These are phyloP conservation scores for Bifiguratus adelaidae DNA, from an alignment of 192 early-diverging fungal species.

Conservation along the genomic window DNA sequence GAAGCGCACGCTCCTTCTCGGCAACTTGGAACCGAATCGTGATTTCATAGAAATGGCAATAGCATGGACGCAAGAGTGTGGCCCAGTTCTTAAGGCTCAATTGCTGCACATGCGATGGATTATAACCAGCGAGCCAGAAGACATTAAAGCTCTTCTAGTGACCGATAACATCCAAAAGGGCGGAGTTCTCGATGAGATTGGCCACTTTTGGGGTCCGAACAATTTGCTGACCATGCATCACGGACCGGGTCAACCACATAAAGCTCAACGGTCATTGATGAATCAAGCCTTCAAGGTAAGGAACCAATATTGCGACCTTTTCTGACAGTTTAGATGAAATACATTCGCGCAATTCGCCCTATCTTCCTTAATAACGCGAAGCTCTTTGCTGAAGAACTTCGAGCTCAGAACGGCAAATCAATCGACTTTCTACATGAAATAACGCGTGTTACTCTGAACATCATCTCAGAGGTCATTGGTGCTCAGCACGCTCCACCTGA, in stretches of 20 bases:
- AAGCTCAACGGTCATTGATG: constrained; percentile 1
- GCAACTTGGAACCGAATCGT: too few species aligned
- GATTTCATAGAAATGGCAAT: background rate
- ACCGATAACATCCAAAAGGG: background rate
- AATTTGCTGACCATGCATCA: constrained; percentile 1
- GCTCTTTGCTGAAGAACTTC: background rate
- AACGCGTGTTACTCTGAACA: background rate
- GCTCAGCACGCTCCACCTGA: constrained; percentile 2
- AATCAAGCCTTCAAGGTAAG: constrained; percentile 5
- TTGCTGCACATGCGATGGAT: background rate
- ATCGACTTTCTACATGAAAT: background rate
- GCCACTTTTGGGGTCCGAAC: constrained; percentile 1
- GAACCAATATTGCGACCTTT: background rate
- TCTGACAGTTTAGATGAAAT: background rate
- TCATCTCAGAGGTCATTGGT: constrained; percentile 5
- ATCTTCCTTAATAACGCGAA: background rate
- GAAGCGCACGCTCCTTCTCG: background rate
- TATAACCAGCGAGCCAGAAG: background rate
- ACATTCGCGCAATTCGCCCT: background rate
- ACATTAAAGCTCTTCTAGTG: constrained; percentile 1
- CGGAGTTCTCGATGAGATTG: background rate
- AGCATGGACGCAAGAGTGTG: background rate
- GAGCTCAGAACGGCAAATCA: background rate
- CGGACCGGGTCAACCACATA: background rate
- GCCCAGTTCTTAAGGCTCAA: background rate